Evolutionary conservation across 306 rosid species (phyloP).

Genomic region (Citrullus mucosospermus): DNA sequence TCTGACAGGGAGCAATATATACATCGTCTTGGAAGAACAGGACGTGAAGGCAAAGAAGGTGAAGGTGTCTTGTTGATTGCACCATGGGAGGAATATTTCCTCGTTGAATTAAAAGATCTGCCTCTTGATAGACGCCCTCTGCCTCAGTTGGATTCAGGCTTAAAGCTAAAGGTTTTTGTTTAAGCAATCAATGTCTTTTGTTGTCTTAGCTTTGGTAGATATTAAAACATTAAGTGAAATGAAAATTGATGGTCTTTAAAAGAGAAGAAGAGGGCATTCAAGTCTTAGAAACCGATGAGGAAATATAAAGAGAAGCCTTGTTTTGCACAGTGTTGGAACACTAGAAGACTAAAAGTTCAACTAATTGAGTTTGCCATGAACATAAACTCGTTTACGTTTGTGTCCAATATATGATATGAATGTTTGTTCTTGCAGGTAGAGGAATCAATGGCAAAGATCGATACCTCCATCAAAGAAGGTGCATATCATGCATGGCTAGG

Average conservation of each 20-base stretch:
- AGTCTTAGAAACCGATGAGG: not conserved
- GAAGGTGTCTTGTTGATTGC: conserved; percentile 68
- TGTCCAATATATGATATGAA: not conserved
- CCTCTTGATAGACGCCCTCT: conserved; percentile 53
- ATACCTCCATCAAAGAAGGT: conserved; percentile 59
- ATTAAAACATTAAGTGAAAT: not conserved
- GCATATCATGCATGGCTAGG: conserved; percentile 97
- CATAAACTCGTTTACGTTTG: not conserved
- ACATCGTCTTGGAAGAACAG: conserved; percentile 94
- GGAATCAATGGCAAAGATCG: conserved; percentile 59
- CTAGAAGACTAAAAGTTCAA: too few species aligned
- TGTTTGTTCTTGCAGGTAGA: conserved; percentile 45
- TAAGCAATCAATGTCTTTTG: not conserved
- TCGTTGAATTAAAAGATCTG: conserved; percentile 63
- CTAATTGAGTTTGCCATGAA: not conserved
- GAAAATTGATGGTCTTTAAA: not conserved
- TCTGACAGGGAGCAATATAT: conserved; percentile 75
- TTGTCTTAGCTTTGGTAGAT: not conserved
- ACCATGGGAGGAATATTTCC: conserved; percentile 89
- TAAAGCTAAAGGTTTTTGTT: conserved; percentile 50
- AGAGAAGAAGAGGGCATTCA: not conserved
- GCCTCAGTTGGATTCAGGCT: conserved; percentile 38
- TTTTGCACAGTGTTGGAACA: not conserved
- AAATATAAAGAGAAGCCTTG: not conserved
- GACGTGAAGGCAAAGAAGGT: conserved; percentile 85